These are phyloP conservation scores for Saccharum spontaneum DNA, from an alignment of 176 grass and related monocot genomes.

Conservation along the genomic window DNA sequence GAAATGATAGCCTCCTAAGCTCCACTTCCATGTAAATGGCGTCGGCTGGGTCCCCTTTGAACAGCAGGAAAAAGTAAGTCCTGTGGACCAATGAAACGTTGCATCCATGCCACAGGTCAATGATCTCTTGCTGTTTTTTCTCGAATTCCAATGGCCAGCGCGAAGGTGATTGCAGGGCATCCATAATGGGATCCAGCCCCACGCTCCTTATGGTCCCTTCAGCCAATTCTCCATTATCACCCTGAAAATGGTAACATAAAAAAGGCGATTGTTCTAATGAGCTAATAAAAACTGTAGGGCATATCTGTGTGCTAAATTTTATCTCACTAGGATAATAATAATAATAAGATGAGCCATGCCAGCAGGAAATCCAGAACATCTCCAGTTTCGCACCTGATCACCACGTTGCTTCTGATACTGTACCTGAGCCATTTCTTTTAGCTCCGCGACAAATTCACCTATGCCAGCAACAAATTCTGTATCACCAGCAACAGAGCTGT, in stretches of 20 bases:
- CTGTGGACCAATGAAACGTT: constrained; percentile 83
- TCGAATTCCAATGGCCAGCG: constrained; percentile 80
- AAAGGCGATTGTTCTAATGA: neutral
- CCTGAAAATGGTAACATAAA: constrained; percentile 36
- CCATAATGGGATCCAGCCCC: constrained; percentile 49
- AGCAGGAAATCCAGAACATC: neutral
- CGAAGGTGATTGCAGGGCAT: constrained; percentile 63
- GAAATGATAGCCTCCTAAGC: constrained; percentile 72
- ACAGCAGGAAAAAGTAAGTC: constrained; percentile 91
- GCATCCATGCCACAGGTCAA: constrained; percentile 89
- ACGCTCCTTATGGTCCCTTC: constrained; percentile 55
- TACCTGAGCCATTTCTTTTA: constrained; percentile 88
- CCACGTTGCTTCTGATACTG: constrained; percentile 55
- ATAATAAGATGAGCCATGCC: neutral
- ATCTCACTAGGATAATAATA: neutral
- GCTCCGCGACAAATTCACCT: constrained; percentile 76
- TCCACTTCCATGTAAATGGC: constrained; percentile 99
- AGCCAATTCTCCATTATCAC: constrained; percentile 59
- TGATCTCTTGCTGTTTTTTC: constrained; percentile 84
- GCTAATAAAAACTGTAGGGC: constrained; percentile 11
- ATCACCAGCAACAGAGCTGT: constrained; percentile 46
- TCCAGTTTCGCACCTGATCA: constrained; percentile 48
- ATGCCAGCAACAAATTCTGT: constrained; percentile 65
- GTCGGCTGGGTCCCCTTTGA: constrained; percentile 91
- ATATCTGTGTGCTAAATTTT: neutral